Conservation (phyloP, 108 stramenopile species). For the Fistulifera pelliculosa region DNA sequence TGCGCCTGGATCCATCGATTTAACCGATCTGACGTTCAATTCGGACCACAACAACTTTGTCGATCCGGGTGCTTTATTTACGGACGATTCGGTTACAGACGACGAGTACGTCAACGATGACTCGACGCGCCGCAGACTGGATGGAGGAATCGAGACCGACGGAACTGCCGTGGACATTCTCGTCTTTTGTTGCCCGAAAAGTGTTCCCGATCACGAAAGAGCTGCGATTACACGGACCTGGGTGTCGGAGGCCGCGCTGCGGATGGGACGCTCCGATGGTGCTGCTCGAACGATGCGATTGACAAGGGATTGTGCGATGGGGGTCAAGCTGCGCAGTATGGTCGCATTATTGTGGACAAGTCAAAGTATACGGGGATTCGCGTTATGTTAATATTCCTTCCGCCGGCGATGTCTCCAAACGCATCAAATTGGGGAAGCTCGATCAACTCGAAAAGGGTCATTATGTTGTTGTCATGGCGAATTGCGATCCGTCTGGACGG, state of each 20-base stretch:
- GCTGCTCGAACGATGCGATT: slow-evolving; percentile 67
- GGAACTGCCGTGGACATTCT: slow-evolving; percentile 23
- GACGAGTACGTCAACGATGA: slow-evolving; percentile 21
- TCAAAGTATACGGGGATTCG: slow-evolving; percentile 52
- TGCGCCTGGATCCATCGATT: slow-evolving; percentile 70
- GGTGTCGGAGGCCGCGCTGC: slow-evolving; percentile 51
- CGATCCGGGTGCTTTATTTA: slow-evolving; percentile 4
- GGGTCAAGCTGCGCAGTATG: slow-evolving; percentile 21
- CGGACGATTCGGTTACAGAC: slow-evolving; percentile 2
- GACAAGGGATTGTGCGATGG: slow-evolving; percentile 48
- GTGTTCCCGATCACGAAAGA: slow-evolving; percentile 48
- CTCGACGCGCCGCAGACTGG: slow-evolving; percentile 16
- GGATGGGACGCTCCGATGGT: slow-evolving; percentile 55
- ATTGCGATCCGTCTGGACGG: slow-evolving; percentile 72
- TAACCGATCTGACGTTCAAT: slow-evolving; percentile 40
- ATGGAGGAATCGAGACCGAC: slow-evolving; percentile 22
- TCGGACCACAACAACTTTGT: slow-evolving; percentile 11
- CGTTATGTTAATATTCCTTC: slow-evolving; percentile 50
- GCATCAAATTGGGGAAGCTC: slow-evolving; percentile 37
- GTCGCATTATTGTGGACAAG: slow-evolving; percentile 56
- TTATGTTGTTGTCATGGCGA: slow-evolving; percentile 67
- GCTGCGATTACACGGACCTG: slow-evolving; percentile 74
- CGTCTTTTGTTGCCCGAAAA: slow-evolving; percentile 37
- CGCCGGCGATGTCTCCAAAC: slow-evolving; percentile 33
- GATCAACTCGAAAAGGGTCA: slow-evolving; percentile 45